Percentiles rank a stretch among this genome's conserved stretches.
Evolutionary conservation across 805 yeast species (phyloP).

Genomic region (Saturnispora sanitii): DNA sequence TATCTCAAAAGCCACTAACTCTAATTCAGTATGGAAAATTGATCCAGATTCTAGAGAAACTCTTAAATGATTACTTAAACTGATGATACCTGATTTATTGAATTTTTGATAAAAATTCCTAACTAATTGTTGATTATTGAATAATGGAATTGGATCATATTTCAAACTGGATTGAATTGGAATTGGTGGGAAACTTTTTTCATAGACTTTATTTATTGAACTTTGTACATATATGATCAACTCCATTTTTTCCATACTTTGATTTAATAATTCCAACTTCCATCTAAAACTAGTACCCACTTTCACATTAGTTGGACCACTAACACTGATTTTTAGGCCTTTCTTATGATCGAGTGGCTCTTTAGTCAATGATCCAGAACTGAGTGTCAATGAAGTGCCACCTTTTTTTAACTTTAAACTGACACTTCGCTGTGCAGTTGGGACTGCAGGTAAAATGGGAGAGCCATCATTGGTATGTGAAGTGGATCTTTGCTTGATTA

Average conservation of each 20-base stretch:
- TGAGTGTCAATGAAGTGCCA: constrained; percentile 17
- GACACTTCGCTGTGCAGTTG: constrained; percentile 7
- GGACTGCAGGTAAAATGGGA: not conserved
- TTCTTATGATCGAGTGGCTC: constrained; percentile 7
- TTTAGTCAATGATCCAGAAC: constrained; percentile 4
- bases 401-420: constrained; percentile 15
- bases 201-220: constrained; percentile 26
- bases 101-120: constrained; percentile 28
- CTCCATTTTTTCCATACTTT: constrained; percentile 39
- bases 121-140: constrained; percentile 21
- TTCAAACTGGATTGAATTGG: constrained; percentile 21
- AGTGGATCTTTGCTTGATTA: constrained; percentile 3
- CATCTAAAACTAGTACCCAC: constrained; percentile 54
- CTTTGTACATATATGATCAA: constrained; percentile 41
- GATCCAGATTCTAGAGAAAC: constrained; percentile 50
- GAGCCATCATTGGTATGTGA: not conserved
- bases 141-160: constrained; percentile 23
- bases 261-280: constrained; percentile 58
- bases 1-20: constrained; percentile 48
- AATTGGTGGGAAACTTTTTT: constrained; percentile 29
- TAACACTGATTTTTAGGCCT: constrained; percentile 43
- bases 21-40: constrained; percentile 54
- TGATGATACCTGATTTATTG: constrained; percentile 46
- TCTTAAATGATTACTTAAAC: constrained; percentile 55
- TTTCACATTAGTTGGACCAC: constrained; percentile 51